Percentiles rank a stretch among this genome's conserved stretches.
phyloP scores from a whole-genome alignment of 495 filamentous ascomycete species.

The Beverwykella pulmonaria region DNA sequence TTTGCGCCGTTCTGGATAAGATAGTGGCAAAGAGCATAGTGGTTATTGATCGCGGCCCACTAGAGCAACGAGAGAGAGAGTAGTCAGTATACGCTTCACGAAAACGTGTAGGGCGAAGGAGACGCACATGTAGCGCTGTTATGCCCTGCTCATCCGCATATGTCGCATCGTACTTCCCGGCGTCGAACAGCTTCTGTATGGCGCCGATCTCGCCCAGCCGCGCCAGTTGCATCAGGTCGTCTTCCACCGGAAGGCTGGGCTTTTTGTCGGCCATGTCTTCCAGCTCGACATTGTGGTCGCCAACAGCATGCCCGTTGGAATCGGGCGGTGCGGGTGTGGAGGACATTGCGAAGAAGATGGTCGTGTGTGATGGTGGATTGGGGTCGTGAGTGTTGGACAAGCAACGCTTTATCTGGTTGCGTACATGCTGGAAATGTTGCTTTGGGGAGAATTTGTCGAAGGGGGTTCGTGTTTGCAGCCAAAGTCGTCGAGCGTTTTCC shows the following conservation, averaged over 20 bases:
- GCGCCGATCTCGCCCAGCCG: conserved; percentile 80
- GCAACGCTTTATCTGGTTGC: not conserved
- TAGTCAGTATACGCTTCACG: not conserved
- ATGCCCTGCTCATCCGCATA: conserved; percentile 89
- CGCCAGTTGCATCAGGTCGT: conserved; percentile 95
- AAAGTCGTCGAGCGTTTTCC: not conserved
- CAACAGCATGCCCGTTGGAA: conserved; percentile 19
- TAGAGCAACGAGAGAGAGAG: conserved; percentile 50
- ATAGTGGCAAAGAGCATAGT: conserved; percentile 93
- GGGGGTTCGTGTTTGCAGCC: not conserved
- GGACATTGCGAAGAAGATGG: conserved; percentile 18
- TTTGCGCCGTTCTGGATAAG: conserved; percentile 86
- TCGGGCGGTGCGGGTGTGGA: conserved; percentile 17
- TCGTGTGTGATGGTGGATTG: not conserved
- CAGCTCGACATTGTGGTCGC: conserved; percentile 36
- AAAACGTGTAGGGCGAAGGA: not conserved
- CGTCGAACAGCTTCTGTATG: conserved; percentile 87
- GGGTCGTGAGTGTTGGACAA: not conserved
- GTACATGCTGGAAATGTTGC: conserved; percentile 1
- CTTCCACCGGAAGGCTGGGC: conserved; percentile 61
- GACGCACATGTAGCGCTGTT: conserved; percentile 87
- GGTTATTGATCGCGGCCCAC: conserved; percentile 99
- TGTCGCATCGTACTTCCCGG: conserved; percentile 74
- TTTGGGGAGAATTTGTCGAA: not conserved
- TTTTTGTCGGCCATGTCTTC: conserved; percentile 33